A percentile compares a stretch with the other conserved stretches of the same genome.
Conservation (phyloP, 139 green algal genomes). For the Coelastrella sp. region DNA sequence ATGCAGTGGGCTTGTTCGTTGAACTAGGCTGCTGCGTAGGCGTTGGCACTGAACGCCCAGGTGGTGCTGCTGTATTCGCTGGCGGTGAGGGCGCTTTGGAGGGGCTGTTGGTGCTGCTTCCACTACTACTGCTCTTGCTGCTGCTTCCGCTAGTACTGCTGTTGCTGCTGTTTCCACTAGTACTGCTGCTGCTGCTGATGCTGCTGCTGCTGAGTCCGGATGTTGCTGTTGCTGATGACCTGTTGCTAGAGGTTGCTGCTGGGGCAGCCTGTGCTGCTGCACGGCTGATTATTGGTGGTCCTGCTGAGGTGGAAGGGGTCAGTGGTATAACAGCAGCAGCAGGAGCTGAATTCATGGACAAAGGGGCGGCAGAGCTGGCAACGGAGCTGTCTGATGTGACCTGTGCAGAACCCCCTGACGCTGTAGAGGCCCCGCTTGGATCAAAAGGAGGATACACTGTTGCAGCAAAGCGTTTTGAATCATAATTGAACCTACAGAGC, state of each 20-base stretch:
- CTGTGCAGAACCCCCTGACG: neutral
- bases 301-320: neutral
- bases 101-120: neutral
- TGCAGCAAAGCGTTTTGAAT: neutral
- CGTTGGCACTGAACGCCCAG: too few species aligned
- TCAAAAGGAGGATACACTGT: constrained; percentile 7
- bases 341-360: neutral
- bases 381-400: neutral
- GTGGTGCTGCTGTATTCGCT: neutral
- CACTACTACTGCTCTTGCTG: neutral
- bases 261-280: neutral
- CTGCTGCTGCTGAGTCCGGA: neutral
- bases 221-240: too few species aligned
- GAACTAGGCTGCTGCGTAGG: neutral
- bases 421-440: neutral
- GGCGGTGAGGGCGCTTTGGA: neutral
- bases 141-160: neutral
- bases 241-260: too few species aligned
- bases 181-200: neutral
- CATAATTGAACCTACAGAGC: neutral
- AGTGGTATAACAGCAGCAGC: neutral
- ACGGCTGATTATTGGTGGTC: neutral
- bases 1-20: neutral
- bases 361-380: neutral
- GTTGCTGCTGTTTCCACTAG: neutral